Base-by-base conservation (phyloP, 164 flowering plant species). In the Tinospora cordifolia region DNA sequence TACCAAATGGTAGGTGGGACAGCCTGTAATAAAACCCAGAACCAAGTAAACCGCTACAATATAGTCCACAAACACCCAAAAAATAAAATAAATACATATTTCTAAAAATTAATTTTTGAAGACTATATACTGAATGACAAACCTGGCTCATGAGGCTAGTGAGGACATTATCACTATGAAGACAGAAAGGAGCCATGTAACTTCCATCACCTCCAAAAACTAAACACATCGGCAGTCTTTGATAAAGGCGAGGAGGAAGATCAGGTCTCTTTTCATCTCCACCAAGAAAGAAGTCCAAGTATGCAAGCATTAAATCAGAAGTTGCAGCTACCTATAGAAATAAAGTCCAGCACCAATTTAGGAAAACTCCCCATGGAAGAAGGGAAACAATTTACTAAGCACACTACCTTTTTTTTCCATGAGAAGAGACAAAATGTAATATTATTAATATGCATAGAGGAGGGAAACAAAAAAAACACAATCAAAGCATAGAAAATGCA, bases 71-170 rank as follows among this genome's bases (percentile, higher is more conserved):
- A n/a, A n/a, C n/a, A n/a, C n/a, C n/a, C n/a, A n/a, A n/a, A n/a
- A n/a, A n/a, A n/a, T n/a, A n/a, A n/a, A n/a, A n/a, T n/a, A n/a
- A n/a, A n/a, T n/a, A n/a, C n/a, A n/a, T n/a, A n/a, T n/a, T n/a
- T n/a, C n/a, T 0, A n/a, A 51, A 2, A 51, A 15, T 3, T 17
- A 22, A 51, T 1, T 51, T 51, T 51, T n/a, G 21, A 51, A 51
- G 17, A 51, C 22, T 22, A 17, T 51, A 21, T 26, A 67, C 30
- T 19, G 49, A 46, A 57, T 1, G 66, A 71, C 81, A 75, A 58
- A 94, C 98, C 92, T 94, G 97, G 76, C 97, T 87, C 88, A 94
- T 83, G 44, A 94, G 88, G 84, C 88, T 85, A 46, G 96, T 94
- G 63, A 92, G 75, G 62, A 90, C 84, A 73, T 89, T 89, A 67